Evolutionary conservation across 805 yeast species (phyloP).

Genomic region (Yamadazyma sp.): DNA sequence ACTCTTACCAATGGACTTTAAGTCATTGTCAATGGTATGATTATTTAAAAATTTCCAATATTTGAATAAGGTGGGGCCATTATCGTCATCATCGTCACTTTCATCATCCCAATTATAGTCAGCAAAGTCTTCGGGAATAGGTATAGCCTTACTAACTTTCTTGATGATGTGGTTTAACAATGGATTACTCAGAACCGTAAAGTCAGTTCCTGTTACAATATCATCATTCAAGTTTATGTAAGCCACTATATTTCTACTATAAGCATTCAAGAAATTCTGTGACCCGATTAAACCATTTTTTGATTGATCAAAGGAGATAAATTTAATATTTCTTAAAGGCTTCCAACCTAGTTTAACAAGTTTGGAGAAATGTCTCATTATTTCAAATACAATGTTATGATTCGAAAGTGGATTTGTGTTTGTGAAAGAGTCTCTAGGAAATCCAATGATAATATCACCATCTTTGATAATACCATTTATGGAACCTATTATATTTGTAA

Average conservation of each 20-base stretch:
- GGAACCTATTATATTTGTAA: slow-evolving; percentile 30
- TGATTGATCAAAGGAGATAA: slow-evolving; percentile 42
- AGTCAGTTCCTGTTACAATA: slow-evolving; percentile 35
- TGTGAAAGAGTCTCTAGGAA: slow-evolving; percentile 37
- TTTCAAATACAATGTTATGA: slow-evolving; percentile 38
- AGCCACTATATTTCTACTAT: slow-evolving; percentile 18
- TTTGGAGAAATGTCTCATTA: slow-evolving; percentile 32
- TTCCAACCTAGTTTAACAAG: slow-evolving; percentile 38
- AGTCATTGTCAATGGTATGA: slow-evolving; percentile 25
- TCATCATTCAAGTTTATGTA: slow-evolving; percentile 40
- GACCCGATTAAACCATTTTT: slow-evolving; percentile 34
- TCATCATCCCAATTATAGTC: slow-evolving; percentile 9
- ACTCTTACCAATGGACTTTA: slow-evolving; percentile 18
- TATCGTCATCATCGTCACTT: slow-evolving; percentile 14
- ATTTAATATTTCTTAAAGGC: slow-evolving; percentile 37
- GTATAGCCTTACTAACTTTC: slow-evolving; percentile 26
- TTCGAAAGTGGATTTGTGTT: slow-evolving; percentile 35
- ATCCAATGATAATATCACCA: slow-evolving; percentile 39
- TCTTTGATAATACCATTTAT: slow-evolving; percentile 37
- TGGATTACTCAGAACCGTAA: slow-evolving; percentile 33
- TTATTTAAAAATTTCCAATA: slow-evolving; percentile 37
- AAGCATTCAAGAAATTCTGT: slow-evolving; percentile 19
- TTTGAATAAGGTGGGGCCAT: slow-evolving; percentile 25
- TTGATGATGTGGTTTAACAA: slow-evolving; percentile 30
- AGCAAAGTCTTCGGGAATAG: slow-evolving; percentile 23